phyloP scores from a whole-genome alignment of 257 asterid genomes.

The Solanum habrochaites region DNA sequence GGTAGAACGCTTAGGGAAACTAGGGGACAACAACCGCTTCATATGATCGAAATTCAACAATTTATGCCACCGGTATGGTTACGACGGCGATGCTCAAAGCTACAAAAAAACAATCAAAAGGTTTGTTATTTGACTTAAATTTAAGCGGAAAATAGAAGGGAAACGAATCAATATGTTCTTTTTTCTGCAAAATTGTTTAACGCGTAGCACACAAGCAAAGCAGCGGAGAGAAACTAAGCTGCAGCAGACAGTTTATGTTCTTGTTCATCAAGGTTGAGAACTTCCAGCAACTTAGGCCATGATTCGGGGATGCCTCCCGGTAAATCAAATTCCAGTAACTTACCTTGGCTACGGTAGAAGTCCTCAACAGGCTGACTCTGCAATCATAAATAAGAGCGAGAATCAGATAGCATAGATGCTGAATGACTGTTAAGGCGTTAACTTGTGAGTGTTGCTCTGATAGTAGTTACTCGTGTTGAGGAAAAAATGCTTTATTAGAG shows the following conservation, averaged over 20 bases:
- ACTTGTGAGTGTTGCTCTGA: not conserved
- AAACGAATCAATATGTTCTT: not conserved
- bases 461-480: not conserved
- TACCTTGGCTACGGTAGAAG: conserved; percentile 55
- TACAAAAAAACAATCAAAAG: not conserved
- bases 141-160: not conserved
- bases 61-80: conserved; percentile 9
- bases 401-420: not conserved
- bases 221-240: conserved; percentile 25
- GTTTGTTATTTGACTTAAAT: not conserved
- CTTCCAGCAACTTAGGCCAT: conserved; percentile 90
- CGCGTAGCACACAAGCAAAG: conserved; percentile 17
- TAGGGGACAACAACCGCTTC: conserved; percentile 23
- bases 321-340: conserved; percentile 65
- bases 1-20: not conserved
- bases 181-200: conserved; percentile 41
- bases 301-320: conserved; percentile 95
- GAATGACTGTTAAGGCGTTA: not conserved
- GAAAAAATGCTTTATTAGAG: not conserved
- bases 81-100: too few species aligned
- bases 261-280: conserved; percentile 66
- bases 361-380: conserved; percentile 96
- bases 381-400: not conserved
- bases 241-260: conserved; percentile 59
- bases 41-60: not conserved